Base-by-base conservation (phyloP, 2,329 filamentous ascomycete species). In the Graphilbum ipis-grandicollis region DNA sequence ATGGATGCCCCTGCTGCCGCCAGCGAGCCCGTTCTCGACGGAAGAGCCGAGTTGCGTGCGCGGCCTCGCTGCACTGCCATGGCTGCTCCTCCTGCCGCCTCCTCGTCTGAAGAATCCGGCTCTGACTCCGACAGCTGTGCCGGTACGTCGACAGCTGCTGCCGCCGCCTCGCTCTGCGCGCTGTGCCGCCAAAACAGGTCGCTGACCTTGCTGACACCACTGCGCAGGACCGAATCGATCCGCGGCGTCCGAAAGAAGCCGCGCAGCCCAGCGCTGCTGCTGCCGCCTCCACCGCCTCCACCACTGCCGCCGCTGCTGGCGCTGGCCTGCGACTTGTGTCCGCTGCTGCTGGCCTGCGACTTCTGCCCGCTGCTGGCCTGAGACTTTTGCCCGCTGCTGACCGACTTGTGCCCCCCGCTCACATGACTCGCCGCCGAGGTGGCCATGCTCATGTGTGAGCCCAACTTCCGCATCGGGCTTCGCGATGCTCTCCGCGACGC, bases 221-320 rank as follows among this genome's bases (percentile, higher is more conserved):
- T 69, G 19, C 68, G 65, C 32, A 92, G 69, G 22, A 83, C 66
- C 22, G 72, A 79, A 42, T 83, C 80, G 43, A 88, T 74, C 38
- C 79, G 67, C 35, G 74, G 71, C 3, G 75, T 77, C 9, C 33
- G 37, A 56, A 93, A 79, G 34, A 93, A 76, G 7, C 78, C 74
- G 31, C 76, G 71, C 9, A 84, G 63, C 19, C 57, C 62, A n/a
- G n/a, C n/a, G n/a, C n/a, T n/a, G n/a, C n/a, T n/a, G n/a, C n/a
- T n/a, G n/a, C n/a, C n/a, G n/a, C n/a, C 13, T 12, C 9, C 14
- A 10, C n/a, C 17, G n/a, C 12, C 12, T 12, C 26, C 14, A 13
- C 26, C 29, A 17, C n/a, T 58, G 52, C 17, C 57, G 61, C 15
- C 57, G 52, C 19, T 66, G 44, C 61, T 60, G 19, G 61, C 55